Conservation (phyloP, 75 land plant genomes). For the Azolla pinnata region DNA sequence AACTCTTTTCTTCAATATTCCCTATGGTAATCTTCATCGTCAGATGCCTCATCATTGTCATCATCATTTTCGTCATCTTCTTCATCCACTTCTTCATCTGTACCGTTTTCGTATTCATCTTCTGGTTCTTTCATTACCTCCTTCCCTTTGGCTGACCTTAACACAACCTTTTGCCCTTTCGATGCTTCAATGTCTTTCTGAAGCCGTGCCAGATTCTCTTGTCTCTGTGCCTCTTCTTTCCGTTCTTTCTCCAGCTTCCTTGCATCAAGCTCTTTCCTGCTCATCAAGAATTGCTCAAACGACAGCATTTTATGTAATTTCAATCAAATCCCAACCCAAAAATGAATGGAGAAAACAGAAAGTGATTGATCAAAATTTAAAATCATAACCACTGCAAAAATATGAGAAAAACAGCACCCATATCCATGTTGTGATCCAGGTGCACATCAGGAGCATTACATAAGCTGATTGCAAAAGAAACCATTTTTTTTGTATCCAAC, state of each 20-base stretch:
- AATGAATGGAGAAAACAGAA: no score
- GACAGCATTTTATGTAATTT: no score
- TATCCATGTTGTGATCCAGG: no score
- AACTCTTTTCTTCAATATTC: no score
- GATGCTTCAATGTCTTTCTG: constrained; percentile 76
- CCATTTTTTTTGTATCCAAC: no score
- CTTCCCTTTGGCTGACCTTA: constrained; percentile 58
- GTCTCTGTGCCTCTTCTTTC: constrained; percentile 52
- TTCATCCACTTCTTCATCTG: constrained; percentile 35
- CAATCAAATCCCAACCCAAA: no score
- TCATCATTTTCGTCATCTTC: constrained; percentile 43
- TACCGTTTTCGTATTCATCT: constrained; percentile 53
- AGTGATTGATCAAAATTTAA: no score
- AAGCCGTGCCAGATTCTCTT: constrained; percentile 55
- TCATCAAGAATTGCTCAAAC: no score
- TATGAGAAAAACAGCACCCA: no score
- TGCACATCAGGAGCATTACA: constrained; percentile 8
- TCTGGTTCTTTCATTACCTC: constrained; percentile 30
- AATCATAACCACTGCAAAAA: no score
- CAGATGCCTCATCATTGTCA: constrained; percentile 49
- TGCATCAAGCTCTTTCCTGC: constrained; percentile 86
- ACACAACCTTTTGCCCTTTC: constrained; percentile 63
- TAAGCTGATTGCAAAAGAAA: no score
- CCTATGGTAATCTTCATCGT: no score
- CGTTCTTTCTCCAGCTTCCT: constrained; percentile 71